phyloP scores from a whole-genome alignment of 164 flowering plant species.

The Aristolochia californica region DNA sequence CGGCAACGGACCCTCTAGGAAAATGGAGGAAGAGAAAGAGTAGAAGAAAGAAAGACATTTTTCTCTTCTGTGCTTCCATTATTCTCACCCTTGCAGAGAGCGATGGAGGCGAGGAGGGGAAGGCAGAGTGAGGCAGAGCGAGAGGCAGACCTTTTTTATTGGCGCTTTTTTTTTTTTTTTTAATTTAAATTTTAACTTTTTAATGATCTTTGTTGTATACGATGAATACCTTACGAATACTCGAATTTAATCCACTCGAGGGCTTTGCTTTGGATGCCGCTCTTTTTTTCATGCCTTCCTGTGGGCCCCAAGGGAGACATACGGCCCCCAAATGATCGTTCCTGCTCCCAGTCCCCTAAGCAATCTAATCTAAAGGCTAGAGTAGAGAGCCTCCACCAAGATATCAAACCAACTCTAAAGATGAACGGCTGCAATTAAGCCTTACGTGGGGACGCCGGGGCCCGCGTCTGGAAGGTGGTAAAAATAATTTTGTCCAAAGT shows the following conservation, averaged over 20 bases:
- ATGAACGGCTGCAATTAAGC: no score
- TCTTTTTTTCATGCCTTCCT: neutral
- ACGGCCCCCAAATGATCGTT: no score
- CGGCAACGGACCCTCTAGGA: conserved; percentile 10
- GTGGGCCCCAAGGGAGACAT: no score
- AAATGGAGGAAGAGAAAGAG: conserved; percentile 14
- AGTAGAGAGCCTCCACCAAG: no score
- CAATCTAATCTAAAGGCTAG: no score
- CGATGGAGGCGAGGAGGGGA: neutral
- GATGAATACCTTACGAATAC: neutral
- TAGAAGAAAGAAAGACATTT: conserved; percentile 13
- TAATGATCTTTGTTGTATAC: neutral
- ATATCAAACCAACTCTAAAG: no score
- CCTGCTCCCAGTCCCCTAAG: no score
- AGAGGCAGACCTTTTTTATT: neutral
- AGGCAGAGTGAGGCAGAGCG: conserved; percentile 6
- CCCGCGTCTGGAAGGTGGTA: no score
- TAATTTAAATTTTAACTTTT: neutral
- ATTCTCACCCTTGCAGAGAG: neutral
- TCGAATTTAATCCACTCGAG: neutral
- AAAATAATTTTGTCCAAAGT: no score
- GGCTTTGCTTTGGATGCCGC: neutral
- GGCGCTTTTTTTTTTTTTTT: neutral
- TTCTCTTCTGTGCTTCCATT: neutral
- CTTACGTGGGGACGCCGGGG: no score